Conservation (phyloP, 2,329 filamentous ascomycete species). For the Akanthomyces muscarius region DNA sequence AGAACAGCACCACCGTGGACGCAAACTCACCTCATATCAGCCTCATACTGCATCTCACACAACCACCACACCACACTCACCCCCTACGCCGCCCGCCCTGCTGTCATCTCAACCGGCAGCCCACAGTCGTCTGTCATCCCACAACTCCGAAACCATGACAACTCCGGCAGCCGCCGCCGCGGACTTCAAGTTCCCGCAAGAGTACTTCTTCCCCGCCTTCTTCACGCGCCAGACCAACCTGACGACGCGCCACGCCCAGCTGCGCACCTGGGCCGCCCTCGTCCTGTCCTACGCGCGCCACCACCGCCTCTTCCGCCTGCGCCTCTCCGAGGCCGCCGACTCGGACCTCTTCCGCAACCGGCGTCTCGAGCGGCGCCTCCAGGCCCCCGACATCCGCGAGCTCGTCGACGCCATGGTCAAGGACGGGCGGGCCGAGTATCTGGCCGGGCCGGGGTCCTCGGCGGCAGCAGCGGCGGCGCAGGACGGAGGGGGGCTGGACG, state of each 20-base stretch:
- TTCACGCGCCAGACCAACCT: conserved; percentile 77
- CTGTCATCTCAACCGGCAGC: no score
- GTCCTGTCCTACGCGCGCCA: conserved; percentile 80
- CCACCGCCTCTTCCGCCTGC: conserved; percentile 71
- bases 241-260: conserved; percentile 69
- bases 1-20: neutral
- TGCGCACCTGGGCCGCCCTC: conserved; percentile 80
- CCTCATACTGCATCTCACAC: neutral
- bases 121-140: neutral
- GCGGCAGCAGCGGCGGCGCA: conserved; percentile 24
- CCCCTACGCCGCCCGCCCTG: no score
- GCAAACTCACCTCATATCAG: neutral
- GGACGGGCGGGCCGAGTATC: conserved; percentile 64
- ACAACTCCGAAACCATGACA: neutral
- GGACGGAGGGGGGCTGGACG: conserved; percentile 40
- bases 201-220: conserved; percentile 78
- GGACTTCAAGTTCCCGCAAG: conserved; percentile 54
- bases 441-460: conserved; percentile 31
- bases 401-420: conserved; percentile 56
- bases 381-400: conserved; percentile 49
- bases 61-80: neutral
- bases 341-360: conserved; percentile 55
- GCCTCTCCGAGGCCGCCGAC: conserved; percentile 55
- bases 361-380: conserved; percentile 48
- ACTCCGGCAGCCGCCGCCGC: conserved; percentile 18